Conservation (phyloP, 352 stramenopile genomes). For the Phytophthora capsici region DNA sequence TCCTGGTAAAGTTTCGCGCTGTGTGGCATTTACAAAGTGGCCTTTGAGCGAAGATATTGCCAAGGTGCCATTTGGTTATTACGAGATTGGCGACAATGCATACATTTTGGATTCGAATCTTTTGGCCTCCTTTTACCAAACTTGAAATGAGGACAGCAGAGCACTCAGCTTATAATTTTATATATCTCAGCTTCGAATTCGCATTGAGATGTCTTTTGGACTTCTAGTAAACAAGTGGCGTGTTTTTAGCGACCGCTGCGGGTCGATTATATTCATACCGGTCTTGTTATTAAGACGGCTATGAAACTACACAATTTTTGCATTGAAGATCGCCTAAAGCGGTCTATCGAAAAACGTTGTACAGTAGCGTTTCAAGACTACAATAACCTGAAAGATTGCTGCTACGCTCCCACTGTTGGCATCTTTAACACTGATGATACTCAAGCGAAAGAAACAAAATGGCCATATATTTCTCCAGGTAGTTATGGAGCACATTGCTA, state of each 20-base stretch:
- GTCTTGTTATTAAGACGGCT: constrained; percentile 8
- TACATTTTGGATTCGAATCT: too few relatives aligned
- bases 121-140: too few relatives aligned
- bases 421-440: not conserved
- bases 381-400: not conserved
- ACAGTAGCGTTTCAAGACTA: not conserved
- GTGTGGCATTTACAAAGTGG: too few relatives aligned
- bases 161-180: too few relatives aligned
- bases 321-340: not conserved
- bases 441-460: not conserved
- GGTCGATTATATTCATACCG: not conserved
- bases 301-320: constrained; percentile 13
- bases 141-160: too few relatives aligned
- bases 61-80: too few relatives aligned
- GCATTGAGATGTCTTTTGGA: constrained; percentile 11
- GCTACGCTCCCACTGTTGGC: not conserved
- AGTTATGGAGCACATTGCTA: constrained; percentile 3
- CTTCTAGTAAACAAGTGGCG: constrained; percentile 12
- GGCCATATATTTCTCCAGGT: constrained; percentile 5
- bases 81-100: too few relatives aligned
- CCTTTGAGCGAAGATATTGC: too few relatives aligned
- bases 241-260: constrained; percentile 2
- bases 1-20: too few relatives aligned
- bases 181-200: too few relatives aligned
- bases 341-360: not conserved